Conservation (phyloP, 768 basidiomycete species). For the Leucosporidium scottii region DNA sequence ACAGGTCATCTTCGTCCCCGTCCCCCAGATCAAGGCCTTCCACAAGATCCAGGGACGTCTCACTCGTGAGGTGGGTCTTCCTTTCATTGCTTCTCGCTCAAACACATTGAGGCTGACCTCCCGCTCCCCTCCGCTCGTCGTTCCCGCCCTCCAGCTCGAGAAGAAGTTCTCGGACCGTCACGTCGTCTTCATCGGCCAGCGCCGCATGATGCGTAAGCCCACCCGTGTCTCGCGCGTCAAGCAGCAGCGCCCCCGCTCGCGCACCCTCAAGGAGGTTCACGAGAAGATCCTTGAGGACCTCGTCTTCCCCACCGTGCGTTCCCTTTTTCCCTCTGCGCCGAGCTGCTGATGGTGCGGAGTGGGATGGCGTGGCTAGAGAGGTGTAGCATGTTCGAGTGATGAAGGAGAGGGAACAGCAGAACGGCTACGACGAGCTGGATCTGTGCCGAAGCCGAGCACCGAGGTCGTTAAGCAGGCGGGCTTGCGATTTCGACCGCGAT, state of each 20-base stretch:
- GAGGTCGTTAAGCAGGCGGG: too few species aligned
- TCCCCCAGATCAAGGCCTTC: slow-evolving; percentile 96
- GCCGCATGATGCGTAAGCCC: slow-evolving; percentile 95
- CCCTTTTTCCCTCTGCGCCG: too few species aligned
- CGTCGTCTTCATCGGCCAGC: slow-evolving; percentile 97
- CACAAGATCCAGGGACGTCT: slow-evolving; percentile 81
- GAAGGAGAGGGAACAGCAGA: too few species aligned
- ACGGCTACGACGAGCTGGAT: too few species aligned
- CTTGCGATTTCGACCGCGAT: too few species aligned
- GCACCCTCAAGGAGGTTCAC: slow-evolving; percentile 94
- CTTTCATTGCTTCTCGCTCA: slow-evolving; percentile 13
- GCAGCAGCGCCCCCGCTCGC: slow-evolving; percentile 94
- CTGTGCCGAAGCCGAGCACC: too few species aligned
- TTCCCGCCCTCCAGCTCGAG: slow-evolving; percentile 58
- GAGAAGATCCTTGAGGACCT: slow-evolving; percentile 98
- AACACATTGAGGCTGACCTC: too few species aligned
- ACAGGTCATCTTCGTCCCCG: slow-evolving; percentile 73
- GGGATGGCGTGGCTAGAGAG: too few species aligned
- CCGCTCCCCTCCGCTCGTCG: too few species aligned
- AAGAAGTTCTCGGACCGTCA: slow-evolving; percentile 99
- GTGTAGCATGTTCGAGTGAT: too few species aligned
- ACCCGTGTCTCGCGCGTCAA: slow-evolving; percentile 83
- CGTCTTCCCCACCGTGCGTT: slow-evolving; percentile 76
- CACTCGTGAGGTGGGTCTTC: background rate
- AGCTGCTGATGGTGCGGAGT: too few species aligned